Evolutionary conservation across 805 yeast species (phyloP).

Genomic region (Metschnikowia reukaufii): DNA sequence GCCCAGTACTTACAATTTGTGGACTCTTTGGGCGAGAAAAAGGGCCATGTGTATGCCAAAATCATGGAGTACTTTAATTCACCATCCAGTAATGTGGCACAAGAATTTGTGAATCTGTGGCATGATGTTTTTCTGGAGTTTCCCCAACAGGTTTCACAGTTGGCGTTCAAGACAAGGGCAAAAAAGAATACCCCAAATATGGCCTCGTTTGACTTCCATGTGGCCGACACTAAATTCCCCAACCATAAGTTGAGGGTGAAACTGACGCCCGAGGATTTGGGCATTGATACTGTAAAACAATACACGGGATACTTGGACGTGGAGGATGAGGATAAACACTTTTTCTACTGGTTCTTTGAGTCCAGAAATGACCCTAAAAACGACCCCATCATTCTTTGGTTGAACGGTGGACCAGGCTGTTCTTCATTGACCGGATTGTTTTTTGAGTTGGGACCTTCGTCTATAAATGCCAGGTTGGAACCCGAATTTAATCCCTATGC

Average conservation of each 20-base stretch:
- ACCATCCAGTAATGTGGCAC: slow-evolving; percentile 50
- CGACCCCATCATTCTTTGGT: slow-evolving; percentile 89
- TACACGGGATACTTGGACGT: slow-evolving; percentile 85
- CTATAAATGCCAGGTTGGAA: slow-evolving; percentile 61
- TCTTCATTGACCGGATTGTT: slow-evolving; percentile 87
- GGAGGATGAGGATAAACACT: slow-evolving; percentile 78
- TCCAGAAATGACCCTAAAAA: slow-evolving; percentile 65
- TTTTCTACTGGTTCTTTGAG: slow-evolving; percentile 93
- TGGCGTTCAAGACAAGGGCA: slow-evolving; percentile 54
- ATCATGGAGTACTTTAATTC: slow-evolving; percentile 54
- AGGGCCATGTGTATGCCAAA: slow-evolving; percentile 37
- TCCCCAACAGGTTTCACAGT: slow-evolving; percentile 52
- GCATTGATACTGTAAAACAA: slow-evolving; percentile 80
- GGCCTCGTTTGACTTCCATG: slow-evolving; percentile 38
- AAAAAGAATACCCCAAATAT: slow-evolving; percentile 30
- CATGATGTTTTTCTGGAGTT: slow-evolving; percentile 58
- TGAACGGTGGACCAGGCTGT: slow-evolving; percentile 97
- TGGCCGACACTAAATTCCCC: slow-evolving; percentile 38
- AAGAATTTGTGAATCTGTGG: slow-evolving; percentile 56
- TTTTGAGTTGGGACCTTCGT: slow-evolving; percentile 89
- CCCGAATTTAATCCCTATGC: slow-evolving; percentile 81
- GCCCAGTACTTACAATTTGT: slow-evolving; percentile 16
- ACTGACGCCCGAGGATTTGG: slow-evolving; percentile 42
- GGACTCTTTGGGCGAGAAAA: slow-evolving; percentile 16
- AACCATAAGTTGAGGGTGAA: slow-evolving; percentile 28